Base-by-base conservation (phyloP, 441 rosid genomes). In the Manihot esculenta region DNA sequence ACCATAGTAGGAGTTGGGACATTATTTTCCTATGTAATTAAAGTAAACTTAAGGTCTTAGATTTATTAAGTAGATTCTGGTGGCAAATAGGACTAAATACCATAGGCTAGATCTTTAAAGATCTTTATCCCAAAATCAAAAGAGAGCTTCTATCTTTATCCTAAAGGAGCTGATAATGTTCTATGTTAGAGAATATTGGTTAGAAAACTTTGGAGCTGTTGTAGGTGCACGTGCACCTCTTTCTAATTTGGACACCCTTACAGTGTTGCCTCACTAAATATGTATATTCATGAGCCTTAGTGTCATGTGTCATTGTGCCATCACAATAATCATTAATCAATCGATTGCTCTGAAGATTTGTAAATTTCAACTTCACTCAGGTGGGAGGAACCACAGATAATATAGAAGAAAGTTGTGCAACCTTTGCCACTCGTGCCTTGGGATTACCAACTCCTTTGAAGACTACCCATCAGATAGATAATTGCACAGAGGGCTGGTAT, bases 401-500 rank as follows among this genome's bases (percentile, higher is more conserved):
- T 82, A 87, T 91, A 47, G 96, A 91, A 79, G 98, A 93, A 85
- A 86, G 89, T 61, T 91, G 98, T 82, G 94, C 87, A 44, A 91
- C 93, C 58, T 93, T 93, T 81, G 80, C 93, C 17, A 80, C 86
- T 71, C 96, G 88, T 50, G 94, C 96, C 17, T 60, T 93, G 75
- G 89, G 84, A 72, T 83, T 91, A n/a, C 65, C 73, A 11, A 73
- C 76, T 65, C 93, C 93, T 24, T 72, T 93, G 76, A 80, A 73
- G 76, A 93, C 98, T 70, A 91, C 98, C 42, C 97, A 93, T 85
- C 98, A 93, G 80, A 89, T 93, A 68, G 98, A 91, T 82, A 93
- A 93, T 69, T 93, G 98, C 81, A 85, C 97, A 45, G 98, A 89
- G 79, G 98, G 98, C 80, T 93, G 96, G 97, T 93, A 85, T 57